Base-by-base conservation (phyloP, 2,329 filamentous ascomycete species). In the Aspergillus sp. region DNA sequence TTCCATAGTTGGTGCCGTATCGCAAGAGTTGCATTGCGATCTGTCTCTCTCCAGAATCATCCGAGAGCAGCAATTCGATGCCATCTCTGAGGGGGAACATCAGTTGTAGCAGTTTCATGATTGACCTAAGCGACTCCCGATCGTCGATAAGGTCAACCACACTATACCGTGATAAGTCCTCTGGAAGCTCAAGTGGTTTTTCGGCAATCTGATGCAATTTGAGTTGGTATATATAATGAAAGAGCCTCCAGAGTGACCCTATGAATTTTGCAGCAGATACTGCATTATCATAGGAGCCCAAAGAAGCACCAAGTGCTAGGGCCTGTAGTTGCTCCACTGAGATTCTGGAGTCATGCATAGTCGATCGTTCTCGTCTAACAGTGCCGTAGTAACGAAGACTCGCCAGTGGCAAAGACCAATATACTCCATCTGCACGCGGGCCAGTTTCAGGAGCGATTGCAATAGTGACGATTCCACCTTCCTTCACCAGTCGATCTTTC, bases 351-450 rank as follows among this genome's bases (percentile, higher is more conserved):
- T 59, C 57, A 17, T 55, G 57, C 19, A 59, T 17, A 6, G 57
- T 54, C 1, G 57, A 59, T 4, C 51, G 39, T 38, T 59, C 49
- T 23, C 57, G 43, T 17, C 49, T 28, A 48, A 55, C 30, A 5
- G 50, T 48, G 7, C 57, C 48, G 25, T 62, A 62, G 47, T 59
- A 59, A n/a, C 60, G 60, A 10, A 62, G 57, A 30, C 43, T 43
- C 15, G 60, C 53, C 10, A 62, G 30, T 12, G 60, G 60, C 13
- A 62, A 25, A n/a, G 60, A 62, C 60, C 57, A 62, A 43, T 59
- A 59, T 3, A 62, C 53, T 2, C 60, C 57, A 10, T 59, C 52
- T 2, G 52, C 60, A n/a, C 55, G 47, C 7, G 57, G 57, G 21
- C 55, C 52, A 13, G 54, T 36, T 12, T 59, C 39, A 5, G 49